Base-by-base conservation (phyloP, 495 filamentous ascomycete genomes). In the Penicilliopsis zonata region DNA sequence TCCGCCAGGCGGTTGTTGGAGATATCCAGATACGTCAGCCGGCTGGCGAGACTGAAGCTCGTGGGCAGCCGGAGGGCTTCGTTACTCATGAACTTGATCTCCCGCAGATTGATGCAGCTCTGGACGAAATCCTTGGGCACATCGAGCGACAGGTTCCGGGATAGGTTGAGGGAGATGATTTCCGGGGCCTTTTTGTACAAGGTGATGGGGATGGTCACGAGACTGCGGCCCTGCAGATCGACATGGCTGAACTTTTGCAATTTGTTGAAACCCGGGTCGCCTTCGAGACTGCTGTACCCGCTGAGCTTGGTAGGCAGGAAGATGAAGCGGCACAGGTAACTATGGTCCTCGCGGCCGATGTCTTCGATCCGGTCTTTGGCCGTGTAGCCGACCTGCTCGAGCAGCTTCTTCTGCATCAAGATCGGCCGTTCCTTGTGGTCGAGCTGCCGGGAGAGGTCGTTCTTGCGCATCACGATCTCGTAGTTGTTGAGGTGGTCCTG, bases 41-140 rank as follows among this genome's bases (percentile, higher is more conserved):
- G 74, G 39, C 64, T 79, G 14, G 92, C 92, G 35, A 83, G 63
- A 42, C 82, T 72, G 30, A 99, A 72, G 44, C 90, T 94, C 5
- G 74, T 61, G 2, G 90, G 90, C n/a, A 96, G 58, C 41, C 75
- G 74, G 50, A 80, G 78, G 3, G 86, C 84, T 43, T 99, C 90
- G 46, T 94, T 95, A 42, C 80, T 81, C 30, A 80, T 80, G 53
- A 76, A 99, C 42, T 88, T 92, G 63, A 99, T 90, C 47, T 99
- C 90, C 12, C 90, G 80, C 19, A 99, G 56, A 47, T 86, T 86
- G 30, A 75, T 74, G 53, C 92, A 99, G 25, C 82, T 76, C 47
- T 93, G 84, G 30, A 99, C 88, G 55, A 99, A 99, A 54, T 99
- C 90, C 47, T 83, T 85, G 1, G 90, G 90, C 9, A 99, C 74